A percentile compares a stretch with the other conserved stretches of the same genome.
phyloP scores from a whole-genome alignment of 2,329 filamentous ascomycete genomes.

The Pestalotiopsis sp. region DNA sequence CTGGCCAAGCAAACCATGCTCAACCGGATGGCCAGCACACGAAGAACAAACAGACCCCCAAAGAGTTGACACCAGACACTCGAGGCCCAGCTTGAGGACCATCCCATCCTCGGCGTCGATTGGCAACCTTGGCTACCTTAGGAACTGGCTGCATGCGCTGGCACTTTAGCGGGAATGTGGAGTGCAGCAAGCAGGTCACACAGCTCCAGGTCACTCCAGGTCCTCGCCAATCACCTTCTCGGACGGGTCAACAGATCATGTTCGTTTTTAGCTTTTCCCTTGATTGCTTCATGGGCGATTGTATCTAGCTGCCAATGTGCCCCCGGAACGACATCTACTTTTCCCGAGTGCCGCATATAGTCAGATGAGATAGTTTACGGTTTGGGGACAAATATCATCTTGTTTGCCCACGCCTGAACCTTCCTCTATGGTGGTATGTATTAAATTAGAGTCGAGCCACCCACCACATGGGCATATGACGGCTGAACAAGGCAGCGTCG shows the following conservation, averaged over 20 bases:
- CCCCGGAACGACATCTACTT: background rate
- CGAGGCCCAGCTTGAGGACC: background rate
- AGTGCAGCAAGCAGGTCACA: slow-evolving; percentile 1
- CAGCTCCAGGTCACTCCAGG: background rate
- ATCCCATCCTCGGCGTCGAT: background rate
- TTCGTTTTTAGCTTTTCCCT: background rate
- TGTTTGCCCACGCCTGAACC: too few species aligned
- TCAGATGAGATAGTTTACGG: too few species aligned
- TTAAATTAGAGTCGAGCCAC: too few species aligned
- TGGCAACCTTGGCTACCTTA: background rate
- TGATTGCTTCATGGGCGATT: background rate
- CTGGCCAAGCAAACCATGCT: background rate
- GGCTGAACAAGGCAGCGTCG: too few species aligned
- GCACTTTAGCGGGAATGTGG: slow-evolving; percentile 1
- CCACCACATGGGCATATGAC: too few species aligned
- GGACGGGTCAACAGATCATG: background rate
- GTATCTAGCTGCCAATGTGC: background rate
- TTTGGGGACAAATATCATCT: too few species aligned
- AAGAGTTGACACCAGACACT: background rate
- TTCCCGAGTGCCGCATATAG: background rate
- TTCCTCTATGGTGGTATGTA: too few species aligned
- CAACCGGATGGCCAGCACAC: background rate
- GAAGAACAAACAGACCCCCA: too few species aligned
- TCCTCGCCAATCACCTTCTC: background rate
- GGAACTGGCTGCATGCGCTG: background rate